Evolutionary conservation across 768 basidiomycete species (phyloP).

Genomic region (Tricholoma matsutake): DNA sequence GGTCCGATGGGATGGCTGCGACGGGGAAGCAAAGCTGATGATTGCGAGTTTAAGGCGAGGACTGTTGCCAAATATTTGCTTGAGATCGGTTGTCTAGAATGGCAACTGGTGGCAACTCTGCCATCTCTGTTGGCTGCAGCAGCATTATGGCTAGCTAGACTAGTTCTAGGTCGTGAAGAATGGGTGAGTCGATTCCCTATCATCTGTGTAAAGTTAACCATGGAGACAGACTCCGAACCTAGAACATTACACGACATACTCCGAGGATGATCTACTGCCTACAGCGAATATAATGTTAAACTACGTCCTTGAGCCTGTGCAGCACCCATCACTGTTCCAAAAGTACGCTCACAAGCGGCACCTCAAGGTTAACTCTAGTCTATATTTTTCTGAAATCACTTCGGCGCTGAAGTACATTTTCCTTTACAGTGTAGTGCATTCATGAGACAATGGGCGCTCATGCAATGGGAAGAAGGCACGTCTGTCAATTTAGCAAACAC

Average conservation of each 20-base stretch:
- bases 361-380: conserved; percentile 59
- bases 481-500: conserved; percentile 59
- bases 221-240: conserved; percentile 67
- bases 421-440: conserved; percentile 72
- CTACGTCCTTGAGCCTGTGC: conserved; percentile 77
- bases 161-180: conserved; percentile 72
- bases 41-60: conserved; percentile 80
- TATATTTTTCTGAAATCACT: background rate
- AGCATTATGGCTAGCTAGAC: conserved; percentile 80
- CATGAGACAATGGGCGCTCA: conserved; percentile 82
- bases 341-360: conserved; percentile 92
- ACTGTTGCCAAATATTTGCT: conserved; percentile 90
- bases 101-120: conserved; percentile 66
- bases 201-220: background rate
- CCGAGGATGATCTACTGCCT: conserved; percentile 79
- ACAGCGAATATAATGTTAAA: conserved; percentile 92
- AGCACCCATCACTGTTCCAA: conserved; percentile 85
- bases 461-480: conserved; percentile 63
- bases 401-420: background rate
- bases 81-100: conserved; percentile 82
- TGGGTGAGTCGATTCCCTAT: conserved; percentile 60
- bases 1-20: conserved; percentile 89
- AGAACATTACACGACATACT: conserved; percentile 92
- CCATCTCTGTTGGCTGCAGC: conserved; percentile 84
- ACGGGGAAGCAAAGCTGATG: conserved; percentile 90